These are phyloP conservation scores for Smittium mucronatum DNA, from an alignment of 371 early-diverging fungal genomes.

Conservation along the genomic window DNA sequence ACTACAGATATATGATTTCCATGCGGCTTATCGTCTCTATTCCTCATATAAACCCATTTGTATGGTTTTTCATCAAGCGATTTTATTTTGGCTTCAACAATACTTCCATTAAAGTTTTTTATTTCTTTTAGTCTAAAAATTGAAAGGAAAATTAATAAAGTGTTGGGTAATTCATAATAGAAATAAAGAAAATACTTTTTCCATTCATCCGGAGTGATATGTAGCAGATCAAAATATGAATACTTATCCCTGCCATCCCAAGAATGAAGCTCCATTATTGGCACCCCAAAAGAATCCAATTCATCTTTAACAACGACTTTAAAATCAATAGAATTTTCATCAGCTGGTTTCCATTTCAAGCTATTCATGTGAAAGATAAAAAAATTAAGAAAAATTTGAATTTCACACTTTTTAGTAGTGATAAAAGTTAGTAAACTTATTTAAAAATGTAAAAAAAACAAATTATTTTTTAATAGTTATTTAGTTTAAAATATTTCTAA, in stretches of 20 bases:
- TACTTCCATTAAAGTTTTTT: conserved; percentile 38
- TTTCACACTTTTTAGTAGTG: too few relatives aligned
- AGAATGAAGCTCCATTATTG: conserved; percentile 38
- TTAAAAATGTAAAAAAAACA: background rate
- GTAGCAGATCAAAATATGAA: conserved; percentile 39
- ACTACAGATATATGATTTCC: conserved; percentile 66
- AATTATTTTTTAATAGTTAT: background rate
- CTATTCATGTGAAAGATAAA: too few relatives aligned
- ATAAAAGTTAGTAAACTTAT: too few relatives aligned
- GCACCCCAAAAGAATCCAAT: conserved; percentile 27
- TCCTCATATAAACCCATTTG: conserved; percentile 72
- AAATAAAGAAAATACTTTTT: conserved; percentile 18
- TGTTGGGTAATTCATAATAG: background rate
- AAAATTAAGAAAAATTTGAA: too few relatives aligned
- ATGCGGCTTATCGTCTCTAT: conserved; percentile 70
- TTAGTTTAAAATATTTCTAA: background rate
- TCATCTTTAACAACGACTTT: conserved; percentile 37
- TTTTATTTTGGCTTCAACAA: conserved; percentile 57
- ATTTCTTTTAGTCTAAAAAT: conserved; percentile 6
- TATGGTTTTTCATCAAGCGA: conserved; percentile 33
- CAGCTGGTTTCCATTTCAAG: conserved; percentile 98
- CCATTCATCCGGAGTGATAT: conserved; percentile 49
- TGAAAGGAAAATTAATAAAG: background rate
- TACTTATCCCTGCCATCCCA: conserved; percentile 49
- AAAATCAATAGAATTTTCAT: conserved; percentile 96